Evolutionary conservation across 140 eudicot species (phyloP).

Genomic region (Cichorium intybus): DNA sequence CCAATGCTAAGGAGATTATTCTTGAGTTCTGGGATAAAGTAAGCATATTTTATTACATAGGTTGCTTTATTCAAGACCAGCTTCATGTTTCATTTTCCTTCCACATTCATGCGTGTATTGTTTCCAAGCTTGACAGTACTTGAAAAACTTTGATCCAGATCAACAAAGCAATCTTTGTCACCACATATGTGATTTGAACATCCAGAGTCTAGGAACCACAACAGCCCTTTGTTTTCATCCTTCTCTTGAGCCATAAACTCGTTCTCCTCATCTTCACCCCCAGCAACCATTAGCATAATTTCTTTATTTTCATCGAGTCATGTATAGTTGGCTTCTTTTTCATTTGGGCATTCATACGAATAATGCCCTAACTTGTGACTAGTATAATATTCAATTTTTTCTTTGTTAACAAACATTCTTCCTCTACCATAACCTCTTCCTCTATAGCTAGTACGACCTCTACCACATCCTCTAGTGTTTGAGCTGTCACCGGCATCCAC

Average conservation of each 20-base stretch:
- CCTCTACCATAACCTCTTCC: conserved; percentile 13
- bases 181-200: conserved; percentile 17
- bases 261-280: conserved; percentile 2
- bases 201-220: conserved; percentile 5
- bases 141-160: background rate
- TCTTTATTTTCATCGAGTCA: background rate
- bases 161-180: background rate
- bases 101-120: background rate
- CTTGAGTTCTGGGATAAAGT: background rate
- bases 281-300: background rate
- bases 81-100: conserved; percentile 5
- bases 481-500: too few relatives aligned
- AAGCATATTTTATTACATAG: background rate
- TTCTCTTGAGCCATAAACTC: too few relatives aligned
- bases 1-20: conserved; percentile 16
- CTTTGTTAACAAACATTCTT: background rate
- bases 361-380: conserved; percentile 16
- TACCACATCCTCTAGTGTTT: too few relatives aligned
- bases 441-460: background rate
- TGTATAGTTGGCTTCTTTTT: too few relatives aligned
- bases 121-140: background rate
- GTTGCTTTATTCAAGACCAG: background rate
- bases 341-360: too few relatives aligned
- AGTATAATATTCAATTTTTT: background rate
- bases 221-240: background rate